These are phyloP conservation scores for Dendrobium catenatum DNA, from an alignment of 106 monocot genomes.

Conservation along the genomic window DNA sequence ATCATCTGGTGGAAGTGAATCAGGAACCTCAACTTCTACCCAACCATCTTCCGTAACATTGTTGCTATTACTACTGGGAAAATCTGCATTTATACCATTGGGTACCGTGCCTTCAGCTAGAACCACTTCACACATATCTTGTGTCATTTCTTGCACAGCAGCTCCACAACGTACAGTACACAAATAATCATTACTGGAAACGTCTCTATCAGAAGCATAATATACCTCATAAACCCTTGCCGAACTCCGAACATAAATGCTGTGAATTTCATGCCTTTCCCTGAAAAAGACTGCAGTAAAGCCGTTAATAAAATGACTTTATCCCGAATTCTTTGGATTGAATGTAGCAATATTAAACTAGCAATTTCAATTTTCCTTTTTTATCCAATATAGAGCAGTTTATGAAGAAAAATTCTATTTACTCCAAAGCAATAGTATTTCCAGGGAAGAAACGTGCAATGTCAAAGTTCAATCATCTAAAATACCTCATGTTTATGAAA, in stretches of 20 bases:
- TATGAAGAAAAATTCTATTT: too few species aligned
- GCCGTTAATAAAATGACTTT: not conserved
- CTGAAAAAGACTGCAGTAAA: constrained; percentile 60
- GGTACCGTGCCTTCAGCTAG: not conserved
- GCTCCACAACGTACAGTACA: constrained; percentile 80
- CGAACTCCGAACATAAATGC: constrained; percentile 68
- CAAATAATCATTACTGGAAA: constrained; percentile 54
- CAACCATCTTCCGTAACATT: constrained; percentile 68
- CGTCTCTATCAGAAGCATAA: constrained; percentile 30
- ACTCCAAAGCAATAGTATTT: too few species aligned
- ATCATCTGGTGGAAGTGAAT: constrained; percentile 20
- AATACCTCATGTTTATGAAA: too few species aligned
- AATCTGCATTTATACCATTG: constrained; percentile 10
- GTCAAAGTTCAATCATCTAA: too few species aligned
- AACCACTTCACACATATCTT: not conserved
- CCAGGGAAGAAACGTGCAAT: too few species aligned
- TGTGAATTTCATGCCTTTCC: constrained; percentile 62
- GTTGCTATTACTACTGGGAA: constrained; percentile 21
- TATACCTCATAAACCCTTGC: constrained; percentile 81
- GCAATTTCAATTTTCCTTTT: too few species aligned
- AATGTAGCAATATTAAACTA: not conserved
- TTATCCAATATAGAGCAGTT: too few species aligned
- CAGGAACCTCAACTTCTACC: constrained; percentile 60
- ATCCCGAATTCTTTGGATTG: not conserved
- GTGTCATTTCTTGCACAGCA: constrained; percentile 17